phyloP scores from a whole-genome alignment of 2,329 filamentous ascomycete species.

The Arthrocladium fulminans region DNA sequence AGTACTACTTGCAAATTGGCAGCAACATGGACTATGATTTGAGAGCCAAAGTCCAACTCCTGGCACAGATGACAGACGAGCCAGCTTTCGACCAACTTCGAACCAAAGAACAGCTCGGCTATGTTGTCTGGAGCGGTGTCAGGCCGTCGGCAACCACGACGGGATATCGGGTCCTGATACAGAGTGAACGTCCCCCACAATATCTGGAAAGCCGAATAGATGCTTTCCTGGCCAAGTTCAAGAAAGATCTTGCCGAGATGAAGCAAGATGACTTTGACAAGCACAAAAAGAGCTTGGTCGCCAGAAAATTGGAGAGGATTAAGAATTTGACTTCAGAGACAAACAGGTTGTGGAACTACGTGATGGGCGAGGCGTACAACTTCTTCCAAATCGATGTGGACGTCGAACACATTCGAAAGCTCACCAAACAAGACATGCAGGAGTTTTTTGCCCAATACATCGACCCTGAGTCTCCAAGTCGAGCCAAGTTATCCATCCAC shows the following conservation, averaged over 20 bases:
- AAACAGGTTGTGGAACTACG: slow-evolving; percentile 72
- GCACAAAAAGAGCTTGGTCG: slow-evolving; percentile 82
- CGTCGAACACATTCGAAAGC: slow-evolving; percentile 59
- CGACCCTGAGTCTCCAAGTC: slow-evolving; percentile 58
- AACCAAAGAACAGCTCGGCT: slow-evolving; percentile 91
- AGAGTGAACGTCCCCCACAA: slow-evolving; percentile 75
- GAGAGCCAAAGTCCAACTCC: slow-evolving; percentile 67
- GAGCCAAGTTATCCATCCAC: slow-evolving; percentile 80
- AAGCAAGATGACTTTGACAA: slow-evolving; percentile 74
- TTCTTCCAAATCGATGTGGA: slow-evolving; percentile 77
- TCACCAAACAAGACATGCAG: slow-evolving; percentile 72
- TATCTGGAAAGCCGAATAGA: slow-evolving; percentile 87
- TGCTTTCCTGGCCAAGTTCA: slow-evolving; percentile 64
- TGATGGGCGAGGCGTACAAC: slow-evolving; percentile 78
- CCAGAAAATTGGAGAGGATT: slow-evolving; percentile 77
- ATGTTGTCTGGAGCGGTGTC: slow-evolving; percentile 82
- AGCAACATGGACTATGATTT: slow-evolving; percentile 58
- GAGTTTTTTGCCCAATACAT: slow-evolving; percentile 72
- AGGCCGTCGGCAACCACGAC: slow-evolving; percentile 65
- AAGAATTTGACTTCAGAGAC: slow-evolving; percentile 88
- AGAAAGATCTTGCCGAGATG: slow-evolving; percentile 63
- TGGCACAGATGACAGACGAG: slow-evolving; percentile 87
- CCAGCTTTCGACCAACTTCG: slow-evolving; percentile 89
- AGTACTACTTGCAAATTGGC: slow-evolving; percentile 66
- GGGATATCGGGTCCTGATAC: slow-evolving; percentile 81